Conservation (phyloP, 2,329 filamentous ascomycete species). For the Phyllosticta ampelicida region DNA sequence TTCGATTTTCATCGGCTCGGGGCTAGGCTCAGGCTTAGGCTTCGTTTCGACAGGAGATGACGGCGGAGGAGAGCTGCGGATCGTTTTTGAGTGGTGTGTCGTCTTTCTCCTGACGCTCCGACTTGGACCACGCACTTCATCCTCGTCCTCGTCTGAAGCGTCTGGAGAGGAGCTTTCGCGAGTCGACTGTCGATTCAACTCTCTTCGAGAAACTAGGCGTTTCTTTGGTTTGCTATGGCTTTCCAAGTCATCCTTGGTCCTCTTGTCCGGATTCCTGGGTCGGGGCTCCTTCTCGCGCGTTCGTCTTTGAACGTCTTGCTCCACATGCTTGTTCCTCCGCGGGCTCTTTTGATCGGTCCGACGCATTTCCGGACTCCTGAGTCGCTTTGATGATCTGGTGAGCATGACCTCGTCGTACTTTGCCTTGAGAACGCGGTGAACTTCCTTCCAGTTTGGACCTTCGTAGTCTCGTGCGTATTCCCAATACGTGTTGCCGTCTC, state of each 20-base stretch:
- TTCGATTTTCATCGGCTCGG: slow-evolving; percentile 14
- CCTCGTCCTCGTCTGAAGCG: slow-evolving; percentile 25
- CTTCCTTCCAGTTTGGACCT: slow-evolving; percentile 83
- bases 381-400: slow-evolving; percentile 2
- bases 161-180: slow-evolving; percentile 13
- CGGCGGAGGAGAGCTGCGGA: slow-evolving; percentile 7
- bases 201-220: slow-evolving; percentile 26
- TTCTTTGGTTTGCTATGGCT: slow-evolving; percentile 13
- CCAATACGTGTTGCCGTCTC: slow-evolving; percentile 70
- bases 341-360: slow-evolving; percentile 23
- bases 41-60: slow-evolving; percentile 5
- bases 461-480: slow-evolving; percentile 75
- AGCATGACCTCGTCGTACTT: slow-evolving; percentile 52
- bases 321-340: slow-evolving; percentile 14
- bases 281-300: slow-evolving; percentile 19
- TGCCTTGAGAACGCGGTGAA: slow-evolving; percentile 68
- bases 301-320: slow-evolving; percentile 18
- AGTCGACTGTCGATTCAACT: slow-evolving; percentile 22
- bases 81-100: slow-evolving; percentile 3
- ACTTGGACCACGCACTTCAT: slow-evolving; percentile 21
- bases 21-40: slow-evolving; percentile 1
- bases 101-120: slow-evolving; percentile 7
- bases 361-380: slow-evolving; percentile 10
- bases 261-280: slow-evolving; percentile 3
- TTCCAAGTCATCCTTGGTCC: not conserved